A percentile compares a stretch with the other conserved stretches of the same genome.
phyloP scores from a whole-genome alignment of 306 rosid genomes.

The Rubus idaeus region DNA sequence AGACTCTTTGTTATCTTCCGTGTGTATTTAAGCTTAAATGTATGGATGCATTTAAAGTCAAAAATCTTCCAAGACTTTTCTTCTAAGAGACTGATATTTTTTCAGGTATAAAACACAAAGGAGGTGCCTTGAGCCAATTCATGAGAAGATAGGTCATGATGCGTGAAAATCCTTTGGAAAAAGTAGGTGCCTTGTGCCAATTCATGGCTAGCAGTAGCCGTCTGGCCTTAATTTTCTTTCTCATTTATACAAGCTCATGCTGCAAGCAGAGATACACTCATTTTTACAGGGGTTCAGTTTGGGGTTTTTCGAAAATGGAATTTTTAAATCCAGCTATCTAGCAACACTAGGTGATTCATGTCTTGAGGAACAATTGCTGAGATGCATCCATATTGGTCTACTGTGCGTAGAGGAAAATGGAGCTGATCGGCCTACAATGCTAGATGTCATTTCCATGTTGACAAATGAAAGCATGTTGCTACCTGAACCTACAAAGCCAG shows the following conservation, averaged over 20 bases:
- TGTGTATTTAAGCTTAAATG: too few species aligned
- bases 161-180: too few species aligned
- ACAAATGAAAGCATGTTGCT: conserved; percentile 5
- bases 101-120: too few species aligned
- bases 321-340: background rate
- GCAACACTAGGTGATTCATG: conserved; percentile 16
- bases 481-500: conserved; percentile 13
- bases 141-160: too few species aligned
- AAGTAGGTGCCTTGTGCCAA: background rate
- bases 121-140: too few species aligned
- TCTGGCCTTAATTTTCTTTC: background rate
- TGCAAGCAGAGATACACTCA: background rate
- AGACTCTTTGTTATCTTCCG: background rate
- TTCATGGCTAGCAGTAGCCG: background rate
- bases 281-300: background rate
- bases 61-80: background rate
- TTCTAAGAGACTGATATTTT: too few species aligned
- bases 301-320: background rate
- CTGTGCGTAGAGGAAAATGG: conserved; percentile 22
- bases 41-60: background rate
- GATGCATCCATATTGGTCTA: conserved; percentile 18
- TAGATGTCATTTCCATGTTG: conserved; percentile 13
- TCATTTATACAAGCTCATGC: background rate
- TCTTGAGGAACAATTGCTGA: conserved; percentile 1
- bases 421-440: conserved; percentile 7